Conservation (phyloP, 306 rosid species). For the Luffa aegyptiaca region DNA sequence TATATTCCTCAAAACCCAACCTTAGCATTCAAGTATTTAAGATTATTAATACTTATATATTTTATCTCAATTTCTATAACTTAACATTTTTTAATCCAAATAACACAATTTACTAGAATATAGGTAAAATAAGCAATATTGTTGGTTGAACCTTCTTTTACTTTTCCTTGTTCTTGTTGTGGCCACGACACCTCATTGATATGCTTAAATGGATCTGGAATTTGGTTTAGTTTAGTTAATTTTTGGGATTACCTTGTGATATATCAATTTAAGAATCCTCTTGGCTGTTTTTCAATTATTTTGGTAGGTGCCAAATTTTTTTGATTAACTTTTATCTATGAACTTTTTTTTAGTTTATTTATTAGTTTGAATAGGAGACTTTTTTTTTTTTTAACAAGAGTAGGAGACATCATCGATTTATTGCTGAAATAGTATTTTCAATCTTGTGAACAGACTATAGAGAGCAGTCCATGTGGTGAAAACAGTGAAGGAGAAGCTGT, state of each 20-base stretch:
- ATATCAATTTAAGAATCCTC: not conserved
- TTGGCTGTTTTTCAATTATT: not conserved
- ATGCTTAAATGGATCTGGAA: not conserved
- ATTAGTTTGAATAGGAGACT: not conserved
- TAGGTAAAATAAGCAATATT: not conserved
- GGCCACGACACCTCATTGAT: not conserved
- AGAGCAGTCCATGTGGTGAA: conserved; percentile 90
- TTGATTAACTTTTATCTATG: not conserved
- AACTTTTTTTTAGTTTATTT: not conserved
- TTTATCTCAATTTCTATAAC: not conserved
- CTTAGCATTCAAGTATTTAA: not conserved
- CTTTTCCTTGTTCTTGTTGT: not conserved
- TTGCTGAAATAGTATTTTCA: conserved; percentile 5
- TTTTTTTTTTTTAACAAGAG: not conserved
- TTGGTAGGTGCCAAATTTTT: not conserved
- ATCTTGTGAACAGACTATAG: conserved; percentile 63
- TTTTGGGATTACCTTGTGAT: not conserved
- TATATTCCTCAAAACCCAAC: not conserved
- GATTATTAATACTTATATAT: not conserved
- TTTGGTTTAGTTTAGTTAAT: not conserved
- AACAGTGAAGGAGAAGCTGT: conserved; percentile 87
- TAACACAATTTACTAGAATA: not conserved
- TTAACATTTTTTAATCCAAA: not conserved
- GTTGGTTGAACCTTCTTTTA: not conserved
- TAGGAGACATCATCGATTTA: not conserved